phyloP scores from a whole-genome alignment of 306 rosid species.

The Lithocarpus polystachyus region DNA sequence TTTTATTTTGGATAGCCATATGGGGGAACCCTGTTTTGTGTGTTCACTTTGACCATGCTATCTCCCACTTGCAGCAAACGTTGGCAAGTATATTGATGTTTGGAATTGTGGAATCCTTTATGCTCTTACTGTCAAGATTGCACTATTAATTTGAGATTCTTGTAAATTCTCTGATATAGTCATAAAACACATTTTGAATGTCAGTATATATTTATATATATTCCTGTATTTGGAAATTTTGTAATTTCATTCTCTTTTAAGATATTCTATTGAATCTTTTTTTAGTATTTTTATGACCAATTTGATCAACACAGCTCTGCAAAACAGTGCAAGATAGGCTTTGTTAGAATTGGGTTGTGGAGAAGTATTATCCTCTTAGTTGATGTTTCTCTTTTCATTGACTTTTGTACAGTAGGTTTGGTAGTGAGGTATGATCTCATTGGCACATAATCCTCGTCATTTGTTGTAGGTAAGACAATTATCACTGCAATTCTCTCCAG shows the following conservation, averaged over 20 bases:
- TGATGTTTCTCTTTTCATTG: background rate
- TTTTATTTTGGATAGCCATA: too few relatives aligned
- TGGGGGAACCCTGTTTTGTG: too few relatives aligned
- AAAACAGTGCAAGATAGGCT: too few relatives aligned
- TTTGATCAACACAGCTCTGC: background rate
- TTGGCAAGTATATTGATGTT: background rate
- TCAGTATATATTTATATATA: too few relatives aligned
- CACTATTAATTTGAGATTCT: background rate
- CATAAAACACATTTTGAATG: too few relatives aligned
- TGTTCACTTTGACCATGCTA: background rate
- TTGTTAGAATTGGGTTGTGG: background rate
- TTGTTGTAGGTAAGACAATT: conserved; percentile 57
- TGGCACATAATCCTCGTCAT: background rate
- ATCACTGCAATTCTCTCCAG: conserved; percentile 32
- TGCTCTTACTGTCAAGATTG: background rate
- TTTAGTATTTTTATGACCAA: background rate
- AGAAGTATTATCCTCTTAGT: background rate
- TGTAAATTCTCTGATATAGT: background rate
- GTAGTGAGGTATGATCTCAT: background rate
- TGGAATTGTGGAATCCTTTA: background rate
- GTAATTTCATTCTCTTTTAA: background rate
- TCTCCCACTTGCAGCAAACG: background rate
- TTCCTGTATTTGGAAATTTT: too few relatives aligned
- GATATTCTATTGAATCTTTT: background rate
- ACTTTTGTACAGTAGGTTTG: conserved; percentile 4